Evolutionary conservation across 2,329 filamentous ascomycete species (phyloP).

Genomic region (Parafenestella ontariensis): DNA sequence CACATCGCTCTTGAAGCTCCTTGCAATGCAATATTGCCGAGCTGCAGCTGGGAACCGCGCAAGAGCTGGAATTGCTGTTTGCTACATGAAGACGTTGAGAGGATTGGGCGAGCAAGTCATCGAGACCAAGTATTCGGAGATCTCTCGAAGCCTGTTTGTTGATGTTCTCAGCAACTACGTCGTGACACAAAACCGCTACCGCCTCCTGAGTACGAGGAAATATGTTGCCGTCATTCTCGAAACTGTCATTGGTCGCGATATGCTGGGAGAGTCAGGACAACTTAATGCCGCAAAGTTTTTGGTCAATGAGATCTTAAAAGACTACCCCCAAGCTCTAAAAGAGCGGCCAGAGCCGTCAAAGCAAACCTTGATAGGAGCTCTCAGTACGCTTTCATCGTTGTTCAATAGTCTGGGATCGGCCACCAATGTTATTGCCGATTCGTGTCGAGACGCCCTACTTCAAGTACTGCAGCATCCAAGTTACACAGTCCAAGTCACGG

Average conservation of each 20-base stretch:
- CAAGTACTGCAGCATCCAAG: conserved; percentile 94
- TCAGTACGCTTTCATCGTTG: conserved; percentile 80
- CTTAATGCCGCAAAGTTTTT: conserved; percentile 80
- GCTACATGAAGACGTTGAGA: conserved; percentile 82
- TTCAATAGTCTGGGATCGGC: conserved; percentile 84
- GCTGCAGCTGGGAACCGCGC: conserved; percentile 79
- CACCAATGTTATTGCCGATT: conserved; percentile 77
- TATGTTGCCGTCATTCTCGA: conserved; percentile 86
- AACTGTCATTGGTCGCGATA: conserved; percentile 78
- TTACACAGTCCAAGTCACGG: conserved; percentile 93
- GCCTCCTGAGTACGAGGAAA: conserved; percentile 81
- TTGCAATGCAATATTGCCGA: conserved; percentile 82
- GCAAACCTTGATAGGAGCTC: conserved; percentile 77
- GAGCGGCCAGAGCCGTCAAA: conserved; percentile 90
- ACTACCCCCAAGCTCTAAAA: conserved; percentile 88
- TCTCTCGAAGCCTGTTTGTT: conserved; percentile 79
- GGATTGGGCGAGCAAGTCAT: conserved; percentile 82
- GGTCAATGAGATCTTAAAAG: conserved; percentile 88
- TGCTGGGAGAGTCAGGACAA: conserved; percentile 90
- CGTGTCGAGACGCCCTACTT: conserved; percentile 83
- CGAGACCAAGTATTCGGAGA: conserved; percentile 80
- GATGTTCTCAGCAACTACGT: conserved; percentile 80
- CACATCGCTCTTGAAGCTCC: conserved; percentile 75
- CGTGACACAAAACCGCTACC: conserved; percentile 84
- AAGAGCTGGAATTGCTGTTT: conserved; percentile 83